These are phyloP conservation scores for Alternaria novae-zelandiae DNA, from an alignment of 2,329 filamentous ascomycete genomes.

Conservation along the genomic window DNA sequence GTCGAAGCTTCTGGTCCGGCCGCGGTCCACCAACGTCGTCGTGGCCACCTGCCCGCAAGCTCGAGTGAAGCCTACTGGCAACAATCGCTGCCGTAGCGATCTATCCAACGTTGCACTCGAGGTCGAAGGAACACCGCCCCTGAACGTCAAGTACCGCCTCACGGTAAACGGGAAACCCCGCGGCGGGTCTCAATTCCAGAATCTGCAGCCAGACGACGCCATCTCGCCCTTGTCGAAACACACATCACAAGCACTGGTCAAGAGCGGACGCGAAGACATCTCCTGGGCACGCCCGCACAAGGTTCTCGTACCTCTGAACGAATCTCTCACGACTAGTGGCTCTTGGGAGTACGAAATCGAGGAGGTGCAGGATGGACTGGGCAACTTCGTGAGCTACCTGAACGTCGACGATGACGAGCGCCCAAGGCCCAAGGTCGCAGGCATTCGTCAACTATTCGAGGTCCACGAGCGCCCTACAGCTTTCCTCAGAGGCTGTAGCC, in stretches of 20 bases:
- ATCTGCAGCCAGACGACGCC: slow-evolving; percentile 87
- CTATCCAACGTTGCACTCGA: slow-evolving; percentile 84
- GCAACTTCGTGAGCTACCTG: slow-evolving; percentile 81
- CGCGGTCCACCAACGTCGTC: slow-evolving; percentile 75
- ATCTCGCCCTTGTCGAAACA: slow-evolving; percentile 75
- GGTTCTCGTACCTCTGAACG: slow-evolving; percentile 84
- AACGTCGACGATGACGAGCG: slow-evolving; percentile 68
- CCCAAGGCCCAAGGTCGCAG: slow-evolving; percentile 63
- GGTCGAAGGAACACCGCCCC: slow-evolving; percentile 85
- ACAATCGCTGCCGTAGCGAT: slow-evolving; percentile 82
- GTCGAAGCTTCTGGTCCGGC: slow-evolving; percentile 90
- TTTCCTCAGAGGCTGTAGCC: slow-evolving; percentile 75
- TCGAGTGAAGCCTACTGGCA: slow-evolving; percentile 68
- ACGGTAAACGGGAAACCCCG: slow-evolving; percentile 83
- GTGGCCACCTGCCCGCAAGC: slow-evolving; percentile 87
- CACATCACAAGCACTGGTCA: slow-evolving; percentile 63
- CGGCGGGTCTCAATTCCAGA: slow-evolving; percentile 84
- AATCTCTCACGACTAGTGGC: slow-evolving; percentile 80
- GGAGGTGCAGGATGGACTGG: slow-evolving; percentile 88
- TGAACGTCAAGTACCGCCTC: slow-evolving; percentile 91
- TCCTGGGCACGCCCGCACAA: slow-evolving; percentile 80
- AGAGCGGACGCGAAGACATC: slow-evolving; percentile 67
- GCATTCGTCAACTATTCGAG: slow-evolving; percentile 76
- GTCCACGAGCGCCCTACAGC: slow-evolving; percentile 87
- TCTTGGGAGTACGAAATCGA: slow-evolving; percentile 90